Conservation (phyloP, 331 rosid species). For the Malus hybrid region DNA sequence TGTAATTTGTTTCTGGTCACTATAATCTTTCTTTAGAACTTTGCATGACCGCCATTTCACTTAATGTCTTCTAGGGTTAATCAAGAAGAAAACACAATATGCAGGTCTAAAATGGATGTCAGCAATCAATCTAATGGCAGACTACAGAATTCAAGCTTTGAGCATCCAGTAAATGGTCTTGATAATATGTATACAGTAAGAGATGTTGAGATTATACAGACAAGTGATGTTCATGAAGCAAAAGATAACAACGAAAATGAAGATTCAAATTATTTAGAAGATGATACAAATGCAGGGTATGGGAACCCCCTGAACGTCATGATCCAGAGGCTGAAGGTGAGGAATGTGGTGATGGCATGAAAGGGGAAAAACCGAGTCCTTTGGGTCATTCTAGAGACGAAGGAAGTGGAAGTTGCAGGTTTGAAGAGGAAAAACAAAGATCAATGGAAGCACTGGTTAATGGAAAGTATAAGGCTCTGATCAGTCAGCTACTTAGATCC, state of each 20-base stretch:
- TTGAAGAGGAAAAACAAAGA: constrained; percentile 61
- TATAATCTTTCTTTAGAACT: constrained; percentile 1
- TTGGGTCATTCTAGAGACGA: constrained; percentile 41
- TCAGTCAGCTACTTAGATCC: constrained; percentile 63
- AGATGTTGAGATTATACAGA: constrained; percentile 40
- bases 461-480: constrained; percentile 74
- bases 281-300: constrained; percentile 45
- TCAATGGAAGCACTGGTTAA: constrained; percentile 61
- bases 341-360: constrained; percentile 46
- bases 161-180: constrained; percentile 4
- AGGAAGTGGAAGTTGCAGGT: constrained; percentile 38
- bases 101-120: constrained; percentile 28
- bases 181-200: constrained; percentile 26
- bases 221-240: constrained; percentile 31
- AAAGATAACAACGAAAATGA: constrained; percentile 35
- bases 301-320: constrained; percentile 92
- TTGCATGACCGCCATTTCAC: constrained; percentile 10
- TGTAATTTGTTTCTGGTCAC: constrained; percentile 5
- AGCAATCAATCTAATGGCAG: constrained; percentile 21
- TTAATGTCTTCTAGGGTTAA: constrained; percentile 33
- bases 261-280: constrained; percentile 28
- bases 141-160: constrained; percentile 15
- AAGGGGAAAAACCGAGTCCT: constrained; percentile 59
- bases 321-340: constrained; percentile 71
- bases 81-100: constrained; percentile 35